Evolutionary conservation across 768 basidiomycete species (phyloP), one percentile per base, ranked within the genome.

Genomic region (Trametes sanguinea): DNA sequence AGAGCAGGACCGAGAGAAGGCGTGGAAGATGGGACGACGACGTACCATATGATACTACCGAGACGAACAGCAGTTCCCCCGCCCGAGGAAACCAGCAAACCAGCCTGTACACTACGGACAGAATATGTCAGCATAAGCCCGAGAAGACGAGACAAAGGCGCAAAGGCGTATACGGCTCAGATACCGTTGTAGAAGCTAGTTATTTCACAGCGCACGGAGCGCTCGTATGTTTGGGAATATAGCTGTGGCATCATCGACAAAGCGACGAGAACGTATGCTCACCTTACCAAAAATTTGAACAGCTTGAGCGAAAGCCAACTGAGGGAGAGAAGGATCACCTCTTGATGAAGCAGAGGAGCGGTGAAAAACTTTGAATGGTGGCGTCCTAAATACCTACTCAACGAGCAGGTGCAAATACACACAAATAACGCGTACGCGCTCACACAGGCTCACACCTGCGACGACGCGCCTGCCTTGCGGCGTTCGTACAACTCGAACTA

Each of bases 1-100:
- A 86, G 85, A 81, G 70, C 71, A 54, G 45, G 14, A 62, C 45
- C n/a, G 48, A 4, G 13, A 51, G 8, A 2, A 44, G 22, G 39
- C n/a, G 54, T 33, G 51, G 56, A 9, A 27, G 48, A 46, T 17
- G 39, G 47, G 35, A 32, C 44, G 7, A 37, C 47, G 29, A 45
- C 54, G 1, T 22, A 48, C 43, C 67, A 22, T 22, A 22, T 22
- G 22, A 1, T 22, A 22, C 22, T 22, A 22, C 22, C 22, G 22
- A 22, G 22, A 22, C 22, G 22, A 22, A 22, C 22, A 22, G 22
- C 22, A 22, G 22, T 22, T 22, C 22, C 22, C 22, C 22, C 22
- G 22, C 22, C 22, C 1, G 35, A 37, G 35, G 11, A 37, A 11
- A 43, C 42, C 42, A 9, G n/a, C 22, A 29, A 27, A 58, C 57